These are phyloP conservation scores for Byssothecium circinans DNA, from an alignment of 2,329 filamentous ascomycete species.

Conservation along the genomic window DNA sequence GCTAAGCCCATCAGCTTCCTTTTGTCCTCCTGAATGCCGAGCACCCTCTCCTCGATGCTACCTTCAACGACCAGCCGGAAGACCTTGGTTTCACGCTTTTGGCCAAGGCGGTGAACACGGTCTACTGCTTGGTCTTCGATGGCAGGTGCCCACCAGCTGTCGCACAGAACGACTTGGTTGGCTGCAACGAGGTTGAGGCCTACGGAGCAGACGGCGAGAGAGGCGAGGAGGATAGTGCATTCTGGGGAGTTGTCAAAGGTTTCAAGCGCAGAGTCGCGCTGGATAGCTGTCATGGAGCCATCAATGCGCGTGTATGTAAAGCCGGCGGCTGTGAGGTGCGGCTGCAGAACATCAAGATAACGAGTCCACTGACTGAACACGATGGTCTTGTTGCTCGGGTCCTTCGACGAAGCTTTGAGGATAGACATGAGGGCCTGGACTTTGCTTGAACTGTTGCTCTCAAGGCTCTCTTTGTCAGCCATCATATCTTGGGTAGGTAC, in stretches of 20 bases:
- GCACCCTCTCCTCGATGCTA: conserved; percentile 77
- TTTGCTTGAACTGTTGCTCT: conserved; percentile 68
- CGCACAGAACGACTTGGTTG: conserved; percentile 79
- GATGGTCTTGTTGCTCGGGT: conserved; percentile 66
- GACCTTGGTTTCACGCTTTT: conserved; percentile 75
- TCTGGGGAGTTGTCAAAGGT: conserved; percentile 67
- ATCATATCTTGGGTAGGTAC: conserved; percentile 25
- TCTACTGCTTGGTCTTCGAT: conserved; percentile 93
- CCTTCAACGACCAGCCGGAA: conserved; percentile 81
- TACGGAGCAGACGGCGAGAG: conserved; percentile 78
- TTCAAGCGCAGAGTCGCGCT: conserved; percentile 72
- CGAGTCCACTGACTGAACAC: conserved; percentile 79
- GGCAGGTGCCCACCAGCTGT: conserved; percentile 88
- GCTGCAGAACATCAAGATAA: conserved; percentile 72
- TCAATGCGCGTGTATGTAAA: conserved; percentile 74
- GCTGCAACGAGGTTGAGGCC: conserved; percentile 84
- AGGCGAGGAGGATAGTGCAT: conserved; percentile 78
- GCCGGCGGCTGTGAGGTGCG: conserved; percentile 62
- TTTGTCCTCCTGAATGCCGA: conserved; percentile 78
- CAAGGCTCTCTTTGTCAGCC: conserved; percentile 60
- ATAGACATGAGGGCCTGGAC: conserved; percentile 78
- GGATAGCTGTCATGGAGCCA: conserved; percentile 71
- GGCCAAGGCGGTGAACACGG: conserved; percentile 81
- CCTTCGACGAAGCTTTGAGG: conserved; percentile 67
- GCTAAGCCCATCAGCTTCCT: conserved; percentile 74